Evolutionary conservation across 176 grass and related monocot species (phyloP).

Genomic region (Oryza australiensis): DNA sequence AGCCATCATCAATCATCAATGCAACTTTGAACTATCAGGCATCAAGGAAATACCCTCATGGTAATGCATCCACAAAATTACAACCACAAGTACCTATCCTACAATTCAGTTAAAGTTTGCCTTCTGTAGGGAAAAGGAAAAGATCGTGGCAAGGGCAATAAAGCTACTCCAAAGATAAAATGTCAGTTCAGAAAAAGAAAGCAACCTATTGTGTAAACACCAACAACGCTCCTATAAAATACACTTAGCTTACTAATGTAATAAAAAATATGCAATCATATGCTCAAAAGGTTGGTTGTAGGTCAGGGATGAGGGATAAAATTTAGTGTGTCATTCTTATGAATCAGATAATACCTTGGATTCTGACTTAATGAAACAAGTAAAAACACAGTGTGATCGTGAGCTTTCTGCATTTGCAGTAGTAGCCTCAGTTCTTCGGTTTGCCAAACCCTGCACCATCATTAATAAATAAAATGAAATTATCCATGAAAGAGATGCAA

Average conservation of each 20-base stretch:
- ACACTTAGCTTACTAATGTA: not conserved
- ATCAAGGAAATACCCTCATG: not conserved
- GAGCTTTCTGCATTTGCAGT: slow-evolving; percentile 67
- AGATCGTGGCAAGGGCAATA: not conserved
- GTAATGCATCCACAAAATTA: not conserved
- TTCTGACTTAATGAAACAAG: slow-evolving; percentile 61
- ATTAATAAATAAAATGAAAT: not conserved
- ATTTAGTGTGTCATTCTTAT: not conserved
- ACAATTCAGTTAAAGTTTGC: not conserved
- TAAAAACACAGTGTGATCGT: slow-evolving; percentile 77
- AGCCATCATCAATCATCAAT: not conserved
- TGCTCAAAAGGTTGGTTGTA: not conserved
- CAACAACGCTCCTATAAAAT: not conserved
- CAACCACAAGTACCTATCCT: not conserved
- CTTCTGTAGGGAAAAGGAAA: not conserved
- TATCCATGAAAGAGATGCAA: not conserved
- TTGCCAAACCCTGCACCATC: slow-evolving; percentile 51
- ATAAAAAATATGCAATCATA: not conserved
- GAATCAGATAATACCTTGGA: slow-evolving; percentile 51
- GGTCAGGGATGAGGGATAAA: not conserved
- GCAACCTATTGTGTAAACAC: too few species aligned
- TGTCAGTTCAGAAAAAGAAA: not conserved
- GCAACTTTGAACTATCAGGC: not conserved
- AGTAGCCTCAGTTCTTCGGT: slow-evolving; percentile 59
- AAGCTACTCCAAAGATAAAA: not conserved